phyloP scores from a whole-genome alignment of 352 stramenopile species.

The Albugo laibachii region DNA sequence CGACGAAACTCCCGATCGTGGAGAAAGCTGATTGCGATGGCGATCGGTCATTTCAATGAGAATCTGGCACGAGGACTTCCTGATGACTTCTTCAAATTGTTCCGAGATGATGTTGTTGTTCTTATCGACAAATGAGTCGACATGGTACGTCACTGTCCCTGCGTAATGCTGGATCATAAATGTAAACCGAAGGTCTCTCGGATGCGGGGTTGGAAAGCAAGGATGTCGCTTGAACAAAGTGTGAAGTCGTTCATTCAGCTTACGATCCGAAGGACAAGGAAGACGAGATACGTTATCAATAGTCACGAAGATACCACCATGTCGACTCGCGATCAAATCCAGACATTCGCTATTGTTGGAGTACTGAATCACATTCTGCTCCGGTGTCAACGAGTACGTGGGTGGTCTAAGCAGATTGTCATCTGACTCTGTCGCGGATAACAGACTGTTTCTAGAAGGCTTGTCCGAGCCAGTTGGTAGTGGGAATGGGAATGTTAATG shows the following conservation, averaged over 20 bases:
- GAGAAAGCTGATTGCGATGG: constrained; percentile 11
- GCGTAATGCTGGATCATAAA: constrained; percentile 17
- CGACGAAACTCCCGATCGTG: constrained; percentile 5
- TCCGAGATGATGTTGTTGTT: constrained; percentile 15
- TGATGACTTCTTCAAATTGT: constrained; percentile 10
- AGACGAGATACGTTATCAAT: constrained; percentile 64
- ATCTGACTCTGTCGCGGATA: not conserved
- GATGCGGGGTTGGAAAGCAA: constrained; percentile 61
- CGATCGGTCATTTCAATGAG: constrained; percentile 13
- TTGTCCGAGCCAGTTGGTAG: constrained; percentile 8
- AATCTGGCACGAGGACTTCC: constrained; percentile 3
- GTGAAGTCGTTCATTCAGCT: constrained; percentile 12
- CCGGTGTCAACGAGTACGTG: not conserved
- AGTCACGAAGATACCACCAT: constrained; percentile 27
- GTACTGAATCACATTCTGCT: constrained; percentile 4
- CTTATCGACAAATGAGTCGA: constrained; percentile 17
- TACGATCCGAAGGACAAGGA: constrained; percentile 5
- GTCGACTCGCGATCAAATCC: constrained; percentile 5
- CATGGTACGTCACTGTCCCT: constrained; percentile 13
- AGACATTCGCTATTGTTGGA: constrained; percentile 10
- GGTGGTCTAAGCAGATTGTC: constrained; percentile 1
- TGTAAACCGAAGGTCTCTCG: constrained; percentile 40
- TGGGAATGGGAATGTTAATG: constrained; percentile 51
- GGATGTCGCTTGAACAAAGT: constrained; percentile 12
- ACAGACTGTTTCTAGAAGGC: no score